These are phyloP conservation scores for Gliomastix tumulicola DNA, from an alignment of 2,329 filamentous ascomycete genomes.

Conservation along the genomic window DNA sequence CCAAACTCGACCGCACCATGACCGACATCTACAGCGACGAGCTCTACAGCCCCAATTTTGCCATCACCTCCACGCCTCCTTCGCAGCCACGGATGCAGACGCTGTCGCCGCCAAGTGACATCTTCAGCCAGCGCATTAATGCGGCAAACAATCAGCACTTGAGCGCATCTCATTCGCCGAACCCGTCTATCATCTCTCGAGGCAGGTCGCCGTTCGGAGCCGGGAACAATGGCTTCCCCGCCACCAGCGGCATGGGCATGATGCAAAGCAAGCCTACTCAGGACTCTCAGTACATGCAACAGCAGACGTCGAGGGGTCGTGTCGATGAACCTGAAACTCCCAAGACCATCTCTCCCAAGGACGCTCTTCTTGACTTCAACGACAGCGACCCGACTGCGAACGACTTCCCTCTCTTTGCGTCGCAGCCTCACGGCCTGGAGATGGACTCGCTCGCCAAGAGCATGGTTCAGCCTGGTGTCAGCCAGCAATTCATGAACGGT, in stretches of 20 bases:
- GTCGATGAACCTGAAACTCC: slow-evolving; percentile 39
- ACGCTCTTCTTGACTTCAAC: slow-evolving; percentile 79
- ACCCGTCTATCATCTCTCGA: slow-evolving; percentile 42
- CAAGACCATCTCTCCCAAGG: slow-evolving; percentile 94
- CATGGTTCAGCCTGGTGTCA: slow-evolving; percentile 11
- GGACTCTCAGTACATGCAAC: slow-evolving; percentile 39
- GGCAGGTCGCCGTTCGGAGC: slow-evolving; percentile 56
- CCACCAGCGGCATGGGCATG: slow-evolving; percentile 51
- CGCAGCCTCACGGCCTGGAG: slow-evolving; percentile 41
- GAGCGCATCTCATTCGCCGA: slow-evolving; percentile 46
- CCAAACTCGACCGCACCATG: slow-evolving; percentile 80
- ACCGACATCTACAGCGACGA: slow-evolving; percentile 82
- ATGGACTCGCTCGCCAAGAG: slow-evolving; percentile 30
- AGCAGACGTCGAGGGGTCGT: slow-evolving; percentile 28
- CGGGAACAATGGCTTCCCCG: slow-evolving; percentile 34
- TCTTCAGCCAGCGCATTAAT: slow-evolving; percentile 71
- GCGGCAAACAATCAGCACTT: slow-evolving; percentile 71
- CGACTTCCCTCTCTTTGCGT: slow-evolving; percentile 69
- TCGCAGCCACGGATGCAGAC: slow-evolving; percentile 37
- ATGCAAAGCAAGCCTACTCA: slow-evolving; percentile 56
- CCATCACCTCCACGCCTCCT: slow-evolving; percentile 48
- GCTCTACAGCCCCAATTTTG: slow-evolving; percentile 67
- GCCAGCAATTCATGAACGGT: slow-evolving; percentile 1
- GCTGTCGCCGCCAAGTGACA: slow-evolving; percentile 39
- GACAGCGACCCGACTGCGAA: slow-evolving; percentile 63